These are phyloP conservation scores for Austropuccinia psidii DNA, from an alignment of 1,284 basidiomycete species.

Conservation along the genomic window DNA sequence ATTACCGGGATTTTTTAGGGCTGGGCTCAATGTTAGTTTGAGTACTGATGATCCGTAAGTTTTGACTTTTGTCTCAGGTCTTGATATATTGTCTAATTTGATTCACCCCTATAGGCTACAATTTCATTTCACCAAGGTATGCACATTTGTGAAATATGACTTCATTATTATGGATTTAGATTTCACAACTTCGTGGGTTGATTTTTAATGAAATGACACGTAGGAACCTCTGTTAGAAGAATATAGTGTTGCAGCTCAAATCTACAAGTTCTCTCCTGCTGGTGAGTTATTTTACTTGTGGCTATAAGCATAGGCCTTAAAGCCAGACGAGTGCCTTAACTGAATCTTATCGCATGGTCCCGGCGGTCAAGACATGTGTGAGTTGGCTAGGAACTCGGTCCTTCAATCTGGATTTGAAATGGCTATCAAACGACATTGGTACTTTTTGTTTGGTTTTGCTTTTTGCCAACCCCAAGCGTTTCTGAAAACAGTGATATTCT, in stretches of 20 bases:
- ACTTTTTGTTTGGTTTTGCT: conserved; percentile 73
- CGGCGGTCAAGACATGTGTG: conserved; percentile 55
- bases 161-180: neutral
- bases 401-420: conserved; percentile 97
- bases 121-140: conserved; percentile 90
- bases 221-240: conserved; percentile 93
- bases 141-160: conserved; percentile 34
- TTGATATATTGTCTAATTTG: neutral
- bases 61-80: neutral
- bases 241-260: conserved; percentile 94
- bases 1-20: conserved; percentile 91
- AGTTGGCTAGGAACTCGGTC: conserved; percentile 92
- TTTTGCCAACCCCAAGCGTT: conserved; percentile 64
- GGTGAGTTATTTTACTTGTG: conserved; percentile 36
- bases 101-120: conserved; percentile 53
- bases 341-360: neutral
- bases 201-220: neutral
- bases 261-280: conserved; percentile 48
- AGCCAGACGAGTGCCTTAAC: neutral
- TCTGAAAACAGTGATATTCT: neutral
- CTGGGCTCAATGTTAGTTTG: conserved; percentile 90
- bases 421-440: conserved; percentile 92
- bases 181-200: neutral
- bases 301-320: too few relatives aligned
- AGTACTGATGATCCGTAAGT: conserved; percentile 80